Base-by-base conservation (phyloP, 2,329 filamentous ascomycete species). In the Diaporthe sp. region DNA sequence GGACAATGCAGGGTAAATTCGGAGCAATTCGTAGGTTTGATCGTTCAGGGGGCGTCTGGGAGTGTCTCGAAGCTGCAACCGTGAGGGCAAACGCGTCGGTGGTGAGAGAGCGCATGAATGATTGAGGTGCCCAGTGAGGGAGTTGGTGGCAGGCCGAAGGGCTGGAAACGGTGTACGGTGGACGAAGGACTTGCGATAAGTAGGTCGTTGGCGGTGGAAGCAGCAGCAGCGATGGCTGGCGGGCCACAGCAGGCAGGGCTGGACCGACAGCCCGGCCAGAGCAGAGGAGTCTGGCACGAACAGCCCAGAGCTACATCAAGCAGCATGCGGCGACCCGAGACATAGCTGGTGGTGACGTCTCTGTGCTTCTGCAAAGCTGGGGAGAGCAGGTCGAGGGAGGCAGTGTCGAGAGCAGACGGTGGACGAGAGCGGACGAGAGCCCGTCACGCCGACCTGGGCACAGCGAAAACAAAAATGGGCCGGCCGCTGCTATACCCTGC, bases 81-180 rank as follows among this genome's bases (percentile, higher is more conserved):
- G 47, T 42, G 74, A 75, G 61, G 72, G 78, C 79, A 81, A 81
- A 81, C 81, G 81, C 81, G 81, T 82, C 74, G 76, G 47, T 44
- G 51, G 61, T 44, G 65, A 57, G 25, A 49, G 39, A 63, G 51
- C 58, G 58, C 53, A 72, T 74, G 74, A 49, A 71, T 39, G 74
- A 75, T 65, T 76, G 79, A 75, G 75, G 78, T 61, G 60, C 49
- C 44, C 12, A 28, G 31, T 53, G 34, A 17, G 13, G 44, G n/a
- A 22, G 34, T 67, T 49, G 76, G 77, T 79, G 72, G 57, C 76
- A 75, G 78, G 77, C 76, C 77, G 76, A 77, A 61, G 22, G 12
- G 67, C 53, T 57, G 8, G 44, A 51, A n/a, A 42, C 25, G 39
- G 28, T 17, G 22, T 58, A 44, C 55, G 47, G 58, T 37, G 58